Evolutionary conservation across 2,329 filamentous ascomycete genomes (phyloP), one percentile per base, ranked within the genome.

Genomic region (Thelonectria olida): DNA sequence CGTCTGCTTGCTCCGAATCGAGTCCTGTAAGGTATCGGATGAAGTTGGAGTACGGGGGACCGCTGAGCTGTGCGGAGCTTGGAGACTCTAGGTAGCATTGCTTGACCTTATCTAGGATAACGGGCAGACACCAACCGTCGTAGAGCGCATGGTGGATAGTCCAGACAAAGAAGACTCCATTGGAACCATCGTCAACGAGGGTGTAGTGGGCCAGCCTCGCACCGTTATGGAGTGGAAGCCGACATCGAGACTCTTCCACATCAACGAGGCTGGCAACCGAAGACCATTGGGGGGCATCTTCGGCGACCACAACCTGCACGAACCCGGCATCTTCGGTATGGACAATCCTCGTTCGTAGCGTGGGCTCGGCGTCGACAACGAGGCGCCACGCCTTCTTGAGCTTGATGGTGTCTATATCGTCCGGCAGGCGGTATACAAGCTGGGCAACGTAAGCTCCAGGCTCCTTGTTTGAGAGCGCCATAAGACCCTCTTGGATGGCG

Each of bases 81-180:
- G 20, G 8, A 9, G 10, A 4, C 20, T 53, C 38, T 1, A 58
- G 8, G 36, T 71, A 71, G 36, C 60, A 65, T 51, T 25, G 45
- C 13, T 68, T 67, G 19, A 71, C 47, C 36, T 63, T 69, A 15
- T 71, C 58, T 0, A 71, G 54, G 2, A 71, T 58, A 4, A 71
- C 36, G 38, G 67, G 67, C 13, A 71, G 20, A 54, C 63, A 71
- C 68, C 70, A 73, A 7, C 72, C 72, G 13, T 74, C 72, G 4
- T 74, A 74, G 0, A 74, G 17, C 0, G 71, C 58, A 41, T 74
- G 72, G 10, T 74, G 72, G 2, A 69, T 61, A 5, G 70, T 72
- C 63, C 70, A 74, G 0, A 72, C 65, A 7, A 74, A 68, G 4
- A 15, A 60, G 5, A 44, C 9, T 0, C 44, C 23, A 0, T 15